phyloP scores from a whole-genome alignment of 805 yeast species.

The Maudiozyma serrabonitensis region DNA sequence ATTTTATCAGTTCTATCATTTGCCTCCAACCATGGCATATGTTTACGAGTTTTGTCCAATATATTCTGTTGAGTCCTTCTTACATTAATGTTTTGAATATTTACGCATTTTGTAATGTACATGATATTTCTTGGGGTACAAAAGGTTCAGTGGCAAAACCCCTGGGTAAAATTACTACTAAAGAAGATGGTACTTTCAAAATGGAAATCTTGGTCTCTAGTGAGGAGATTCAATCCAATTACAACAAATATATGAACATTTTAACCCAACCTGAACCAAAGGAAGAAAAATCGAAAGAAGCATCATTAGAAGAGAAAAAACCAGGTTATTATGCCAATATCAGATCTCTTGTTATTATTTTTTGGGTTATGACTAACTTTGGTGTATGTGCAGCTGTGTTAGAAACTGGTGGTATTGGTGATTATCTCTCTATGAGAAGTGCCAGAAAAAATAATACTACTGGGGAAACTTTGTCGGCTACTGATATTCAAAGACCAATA shows the following conservation, averaged over 20 bases:
- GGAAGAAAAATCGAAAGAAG: constrained; percentile 27
- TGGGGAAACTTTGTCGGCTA: constrained; percentile 7
- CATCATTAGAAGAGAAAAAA: constrained; percentile 42
- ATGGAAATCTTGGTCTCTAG: constrained; percentile 67
- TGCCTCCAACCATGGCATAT: constrained; percentile 90
- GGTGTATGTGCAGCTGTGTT: constrained; percentile 74
- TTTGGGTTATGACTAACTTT: constrained; percentile 85
- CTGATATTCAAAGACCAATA: constrained; percentile 12
- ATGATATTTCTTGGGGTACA: constrained; percentile 97
- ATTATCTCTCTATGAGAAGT: constrained; percentile 24
- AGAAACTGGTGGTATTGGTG: constrained; percentile 69
- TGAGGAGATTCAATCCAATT: constrained; percentile 66
- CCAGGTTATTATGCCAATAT: constrained; percentile 84
- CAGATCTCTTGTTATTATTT: constrained; percentile 77
- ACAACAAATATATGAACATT: constrained; percentile 52
- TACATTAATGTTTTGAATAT: constrained; percentile 86
- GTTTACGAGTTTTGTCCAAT: constrained; percentile 80
- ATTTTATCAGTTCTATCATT: constrained; percentile 65
- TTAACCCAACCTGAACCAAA: constrained; percentile 37
- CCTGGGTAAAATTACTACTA: constrained; percentile 77
- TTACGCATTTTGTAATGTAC: constrained; percentile 92
- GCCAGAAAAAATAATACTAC: constrained; percentile 8
- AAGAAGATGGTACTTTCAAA: constrained; percentile 54
- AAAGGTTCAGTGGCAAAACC: constrained; percentile 70
- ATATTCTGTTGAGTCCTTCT: constrained; percentile 74